Evolutionary conservation across 768 basidiomycete genomes (phyloP), one percentile per base, ranked within the genome.

Genomic region (Ramaria rubella): DNA sequence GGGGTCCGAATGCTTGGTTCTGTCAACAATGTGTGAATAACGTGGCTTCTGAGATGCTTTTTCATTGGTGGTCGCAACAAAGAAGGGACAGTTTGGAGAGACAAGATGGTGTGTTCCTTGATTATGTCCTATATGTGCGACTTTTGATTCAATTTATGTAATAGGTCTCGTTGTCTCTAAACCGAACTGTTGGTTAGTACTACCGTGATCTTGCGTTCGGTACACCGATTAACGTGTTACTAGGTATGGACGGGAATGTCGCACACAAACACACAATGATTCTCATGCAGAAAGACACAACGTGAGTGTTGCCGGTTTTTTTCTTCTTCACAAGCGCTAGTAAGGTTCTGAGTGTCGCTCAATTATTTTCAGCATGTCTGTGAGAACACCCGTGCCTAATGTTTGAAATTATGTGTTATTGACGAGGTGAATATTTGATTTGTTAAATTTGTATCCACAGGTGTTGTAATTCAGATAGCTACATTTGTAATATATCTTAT

Each of bases 171-270:
- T 56, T 1, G n/a, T 42, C 21, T n/a, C 15, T 24, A 56, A 31
- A 24, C 55, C 43, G 26, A 45, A 56, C n/a, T 56, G 55, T 34
- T 56, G 55, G 55, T 56, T 15, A 27, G 55, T 45, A 30, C 7
- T 14, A 30, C 3, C 24, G 31, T 19, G 6, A 2, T 30, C 24
- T 30, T 21, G 27, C 23, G 23, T 17, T 4, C 36, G 23, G 9
- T 17, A 36, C 29, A 21, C 31, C 3, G 30, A 23, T 5, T 19
- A 42, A 38, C 31, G 33, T 21, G 21, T 54, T 54, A 23, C n/a
- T 40, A 56, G 55, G 55, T 56, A 56, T 45, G 55, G 55, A 29
- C 33, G 44, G 12, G 55, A 56, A 49, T 56, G 55, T 49, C 55
- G 55, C 15, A 56, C 55, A 24, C 55, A 56, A 24, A 48, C 43